Base-by-base conservation (phyloP, 768 basidiomycete genomes). In the Tylopilus sp. region DNA sequence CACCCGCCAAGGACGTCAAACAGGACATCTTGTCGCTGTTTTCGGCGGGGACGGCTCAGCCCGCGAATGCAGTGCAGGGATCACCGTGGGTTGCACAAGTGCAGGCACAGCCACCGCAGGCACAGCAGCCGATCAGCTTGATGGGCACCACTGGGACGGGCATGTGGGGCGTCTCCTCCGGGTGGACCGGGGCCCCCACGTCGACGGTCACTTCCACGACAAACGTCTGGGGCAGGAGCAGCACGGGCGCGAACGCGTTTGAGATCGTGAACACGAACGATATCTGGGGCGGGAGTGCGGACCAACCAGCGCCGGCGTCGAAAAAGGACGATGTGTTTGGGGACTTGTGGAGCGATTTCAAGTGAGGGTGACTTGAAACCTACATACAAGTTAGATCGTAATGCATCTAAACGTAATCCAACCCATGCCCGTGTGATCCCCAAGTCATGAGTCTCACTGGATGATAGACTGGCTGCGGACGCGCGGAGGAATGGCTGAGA, bases 11-110 rank as follows among this genome's bases (percentile, higher is more conserved):
- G 62, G 86, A 90, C 60, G 78, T 85, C 40, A 94, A 92, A 59
- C 79, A 89, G 48, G 88, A 95, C 57, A 95, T 95, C 56, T 74
- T 95, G 17, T 89, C 89, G 0, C 77, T 95, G 38, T 93, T 90
- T 67, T 81, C 87, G 15, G 65, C 78, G 0, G 61, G 76, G 26
- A 28, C 8, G 61, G 76, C 57, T 70, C 46, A 47, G 59, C 33
- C 53, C 31, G 61, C 66, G 35, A 52, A 61, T 23, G 63, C 66
- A 17, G 75, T 71, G 55, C 72, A 76, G 44, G 70, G 70, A 61
- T 57, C 67, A 31, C 8, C 25, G 41, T n/a, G 25, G 17, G 7
- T n/a, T 9, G 23, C 11, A 10, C 39, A 41, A 25, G 35, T 23
- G 30, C 25, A 53, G 1, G 40, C 21, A 0, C 48, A 36, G 9